Conservation (phyloP, 495 filamentous ascomycete species). For the Tuber magnatum region DNA sequence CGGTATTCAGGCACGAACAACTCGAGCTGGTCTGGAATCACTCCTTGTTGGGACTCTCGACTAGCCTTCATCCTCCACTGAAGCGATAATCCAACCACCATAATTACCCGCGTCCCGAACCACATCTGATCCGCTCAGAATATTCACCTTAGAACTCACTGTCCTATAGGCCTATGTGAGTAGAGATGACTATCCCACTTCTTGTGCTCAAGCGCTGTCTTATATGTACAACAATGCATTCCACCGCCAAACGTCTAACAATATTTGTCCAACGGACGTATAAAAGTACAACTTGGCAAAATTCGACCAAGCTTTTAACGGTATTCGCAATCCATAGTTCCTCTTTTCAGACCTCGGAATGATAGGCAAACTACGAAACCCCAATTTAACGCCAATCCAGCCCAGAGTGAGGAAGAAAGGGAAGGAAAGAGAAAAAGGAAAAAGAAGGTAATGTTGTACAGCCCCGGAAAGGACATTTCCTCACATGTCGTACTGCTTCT, state of each 20-base stretch:
- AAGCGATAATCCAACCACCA: background rate
- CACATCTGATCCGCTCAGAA: background rate
- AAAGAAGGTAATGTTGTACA: background rate
- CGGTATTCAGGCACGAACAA: background rate
- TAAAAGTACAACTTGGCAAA: background rate
- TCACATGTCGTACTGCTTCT: background rate
- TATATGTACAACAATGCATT: background rate
- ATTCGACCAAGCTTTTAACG: background rate
- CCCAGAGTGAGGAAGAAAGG: background rate
- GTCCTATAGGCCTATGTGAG: background rate
- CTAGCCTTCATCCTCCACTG: background rate
- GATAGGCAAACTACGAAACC: slow-evolving; percentile 8
- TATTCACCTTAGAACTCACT: background rate
- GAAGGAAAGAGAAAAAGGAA: background rate
- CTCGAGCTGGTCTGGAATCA: background rate
- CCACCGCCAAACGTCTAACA: background rate
- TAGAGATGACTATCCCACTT: background rate
- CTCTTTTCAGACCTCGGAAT: background rate
- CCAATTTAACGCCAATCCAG: slow-evolving; percentile 9
- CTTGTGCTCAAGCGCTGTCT: background rate
- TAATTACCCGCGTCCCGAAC: background rate
- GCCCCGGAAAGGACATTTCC: background rate
- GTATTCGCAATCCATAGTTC: background rate
- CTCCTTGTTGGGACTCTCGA: background rate
- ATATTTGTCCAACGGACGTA: background rate